These are phyloP conservation scores for Magnusiomyces fungicola DNA, from an alignment of 1,139 yeast species.

Conservation along the genomic window DNA sequence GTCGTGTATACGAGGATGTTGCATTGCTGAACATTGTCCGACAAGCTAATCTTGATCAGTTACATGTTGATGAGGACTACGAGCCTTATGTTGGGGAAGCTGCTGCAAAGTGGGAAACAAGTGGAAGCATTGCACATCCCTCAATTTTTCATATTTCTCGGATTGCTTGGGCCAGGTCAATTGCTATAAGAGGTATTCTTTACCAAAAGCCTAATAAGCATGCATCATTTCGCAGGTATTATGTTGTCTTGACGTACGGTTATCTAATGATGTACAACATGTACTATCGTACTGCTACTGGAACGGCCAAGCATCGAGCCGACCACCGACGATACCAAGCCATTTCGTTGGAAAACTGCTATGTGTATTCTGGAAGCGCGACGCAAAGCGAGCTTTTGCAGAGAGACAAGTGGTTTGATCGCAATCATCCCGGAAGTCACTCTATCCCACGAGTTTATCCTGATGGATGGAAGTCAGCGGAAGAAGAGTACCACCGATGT, in stretches of 20 bases:
- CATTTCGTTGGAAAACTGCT: conserved; percentile 59
- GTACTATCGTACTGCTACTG: conserved; percentile 38
- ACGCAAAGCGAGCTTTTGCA: conserved; percentile 52
- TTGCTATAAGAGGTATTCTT: conserved; percentile 53
- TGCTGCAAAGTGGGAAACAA: conserved; percentile 47
- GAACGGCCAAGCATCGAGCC: conserved; percentile 17
- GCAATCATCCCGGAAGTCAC: conserved; percentile 47
- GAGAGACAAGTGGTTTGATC: conserved; percentile 41
- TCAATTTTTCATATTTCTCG: conserved; percentile 48
- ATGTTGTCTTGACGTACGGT: conserved; percentile 65
- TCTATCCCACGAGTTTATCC: conserved; percentile 62
- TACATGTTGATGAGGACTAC: conserved; percentile 48
- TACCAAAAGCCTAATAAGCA: conserved; percentile 66
- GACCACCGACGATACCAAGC: conserved; percentile 21
- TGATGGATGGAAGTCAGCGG: conserved; percentile 82
- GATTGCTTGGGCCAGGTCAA: conserved; percentile 50
- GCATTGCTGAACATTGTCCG: conserved; percentile 35
- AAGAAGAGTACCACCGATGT: conserved; percentile 63
- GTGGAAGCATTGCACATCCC: conserved; percentile 47
- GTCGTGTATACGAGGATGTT: conserved; percentile 40
- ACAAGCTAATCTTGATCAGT: conserved; percentile 39
- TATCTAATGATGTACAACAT: conserved; percentile 44
- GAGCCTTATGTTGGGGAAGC: conserved; percentile 52
- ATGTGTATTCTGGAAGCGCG: conserved; percentile 63
- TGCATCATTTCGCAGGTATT: conserved; percentile 52